phyloP scores from a whole-genome alignment of 208 protist species.

The Zelonia costaricensis region DNA sequence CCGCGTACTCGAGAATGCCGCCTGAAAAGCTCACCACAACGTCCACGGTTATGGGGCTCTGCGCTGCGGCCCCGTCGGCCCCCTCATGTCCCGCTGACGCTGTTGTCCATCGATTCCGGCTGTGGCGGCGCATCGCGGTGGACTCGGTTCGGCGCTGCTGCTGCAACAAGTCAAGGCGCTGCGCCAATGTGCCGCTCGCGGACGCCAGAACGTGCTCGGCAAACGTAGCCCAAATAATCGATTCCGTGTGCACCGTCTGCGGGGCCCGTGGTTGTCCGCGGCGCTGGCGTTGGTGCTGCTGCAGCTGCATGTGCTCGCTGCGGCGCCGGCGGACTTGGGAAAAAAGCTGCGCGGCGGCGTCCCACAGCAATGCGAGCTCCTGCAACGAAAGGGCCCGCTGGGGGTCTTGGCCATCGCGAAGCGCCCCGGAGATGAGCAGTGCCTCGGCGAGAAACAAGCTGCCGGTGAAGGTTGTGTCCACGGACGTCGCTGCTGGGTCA shows the following conservation, averaged over 20 bases:
- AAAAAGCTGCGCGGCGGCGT: slow-evolving; percentile 40
- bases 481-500: neutral
- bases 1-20: slow-evolving; percentile 20
- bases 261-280: neutral
- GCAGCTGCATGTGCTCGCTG: no score
- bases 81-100: no score
- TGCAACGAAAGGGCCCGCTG: slow-evolving; percentile 18
- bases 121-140: slow-evolving; percentile 20
- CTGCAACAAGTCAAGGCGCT: slow-evolving; percentile 18
- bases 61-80: neutral
- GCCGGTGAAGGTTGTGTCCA: slow-evolving; percentile 40
- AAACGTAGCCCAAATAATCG: slow-evolving; percentile 25
- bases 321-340: slow-evolving; percentile 34
- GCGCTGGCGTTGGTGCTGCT: no score
- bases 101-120: no score
- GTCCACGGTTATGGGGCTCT: slow-evolving; percentile 3
- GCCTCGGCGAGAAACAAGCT: slow-evolving; percentile 56
- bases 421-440: slow-evolving; percentile 35
- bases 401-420: neutral
- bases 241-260: slow-evolving; percentile 11
- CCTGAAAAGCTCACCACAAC: slow-evolving; percentile 10
- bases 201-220: slow-evolving; percentile 16
- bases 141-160: slow-evolving; percentile 13
- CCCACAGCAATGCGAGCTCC: slow-evolving; percentile 45
- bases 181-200: slow-evolving; percentile 22